A percentile compares a stretch with the other conserved stretches of the same genome.
Conservation (phyloP, 2,329 filamentous ascomycete species). For the Aplosporella prunicola region DNA sequence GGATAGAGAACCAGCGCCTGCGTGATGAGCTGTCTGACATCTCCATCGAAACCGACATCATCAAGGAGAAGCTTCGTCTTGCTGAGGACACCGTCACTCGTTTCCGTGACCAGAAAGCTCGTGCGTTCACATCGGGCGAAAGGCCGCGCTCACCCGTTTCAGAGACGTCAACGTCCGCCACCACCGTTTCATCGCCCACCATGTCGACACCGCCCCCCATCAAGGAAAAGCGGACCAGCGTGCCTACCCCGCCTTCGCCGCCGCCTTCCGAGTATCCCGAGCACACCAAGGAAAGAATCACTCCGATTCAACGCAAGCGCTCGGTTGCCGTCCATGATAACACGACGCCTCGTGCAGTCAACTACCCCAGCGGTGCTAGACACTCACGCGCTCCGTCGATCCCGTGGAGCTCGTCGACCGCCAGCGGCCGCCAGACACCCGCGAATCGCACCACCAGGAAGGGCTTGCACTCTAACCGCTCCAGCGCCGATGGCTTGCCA, state of each 20-base stretch:
- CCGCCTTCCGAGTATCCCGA: constrained; percentile 80
- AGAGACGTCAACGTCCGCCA: constrained; percentile 69
- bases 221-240: constrained; percentile 50
- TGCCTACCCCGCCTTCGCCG: constrained; percentile 73
- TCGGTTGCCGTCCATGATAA: constrained; percentile 38
- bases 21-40: constrained; percentile 87
- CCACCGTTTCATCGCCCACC: constrained; percentile 56
- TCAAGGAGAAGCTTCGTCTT: constrained; percentile 85
- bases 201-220: constrained; percentile 70
- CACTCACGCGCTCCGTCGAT: constrained; percentile 53
- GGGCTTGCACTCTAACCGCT: no score
- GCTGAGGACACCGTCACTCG: constrained; percentile 43
- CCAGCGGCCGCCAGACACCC: constrained; percentile 33
- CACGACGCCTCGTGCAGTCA: constrained; percentile 46
- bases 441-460: no score
- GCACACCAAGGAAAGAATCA: constrained; percentile 36
- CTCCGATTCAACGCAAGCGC: constrained; percentile 29
- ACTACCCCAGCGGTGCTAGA: constrained; percentile 33
- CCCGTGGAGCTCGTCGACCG: constrained; percentile 32
- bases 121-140: constrained; percentile 39
- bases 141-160: constrained; percentile 61
- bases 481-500: constrained; percentile 42
- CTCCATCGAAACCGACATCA: constrained; percentile 89
- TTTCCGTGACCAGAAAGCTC: constrained; percentile 43
- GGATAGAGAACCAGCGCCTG: constrained; percentile 83